These are phyloP conservation scores for Musa beccarii DNA, from an alignment of 176 grass and related monocot species.

Conservation along the genomic window DNA sequence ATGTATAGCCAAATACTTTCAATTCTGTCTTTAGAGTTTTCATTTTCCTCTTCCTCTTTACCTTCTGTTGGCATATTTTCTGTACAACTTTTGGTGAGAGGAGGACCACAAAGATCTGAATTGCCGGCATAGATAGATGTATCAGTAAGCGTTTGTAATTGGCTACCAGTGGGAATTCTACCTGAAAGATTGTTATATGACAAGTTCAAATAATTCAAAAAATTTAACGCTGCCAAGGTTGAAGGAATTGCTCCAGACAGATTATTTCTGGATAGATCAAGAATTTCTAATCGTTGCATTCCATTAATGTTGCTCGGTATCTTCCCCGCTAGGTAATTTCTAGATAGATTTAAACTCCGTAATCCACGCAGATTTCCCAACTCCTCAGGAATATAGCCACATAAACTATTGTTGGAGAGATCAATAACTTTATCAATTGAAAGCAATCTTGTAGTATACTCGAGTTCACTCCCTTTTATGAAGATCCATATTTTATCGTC, in stretches of 20 bases:
- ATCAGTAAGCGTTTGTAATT: background rate
- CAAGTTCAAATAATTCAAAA: background rate
- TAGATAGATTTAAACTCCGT: background rate
- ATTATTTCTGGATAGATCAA: background rate
- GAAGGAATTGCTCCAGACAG: background rate
- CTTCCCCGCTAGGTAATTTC: background rate
- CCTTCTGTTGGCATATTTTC: background rate
- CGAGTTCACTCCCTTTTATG: background rate
- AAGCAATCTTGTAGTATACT: background rate
- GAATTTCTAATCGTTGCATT: background rate
- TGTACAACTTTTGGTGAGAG: constrained; percentile 10
- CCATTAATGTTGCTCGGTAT: background rate
- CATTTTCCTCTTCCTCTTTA: background rate
- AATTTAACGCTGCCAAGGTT: background rate
- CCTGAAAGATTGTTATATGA: background rate
- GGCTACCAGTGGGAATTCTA: background rate
- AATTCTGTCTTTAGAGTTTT: background rate
- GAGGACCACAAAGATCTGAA: background rate
- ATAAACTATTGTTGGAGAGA: background rate
- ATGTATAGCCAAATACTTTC: background rate
- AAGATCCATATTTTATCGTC: background rate
- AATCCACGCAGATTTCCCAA: background rate
- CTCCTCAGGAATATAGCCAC: background rate
- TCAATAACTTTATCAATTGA: background rate
- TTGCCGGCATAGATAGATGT: background rate